A percentile compares a stretch with the other conserved stretches of the same genome.
Evolutionary conservation across 163 green algal species (phyloP).

Genomic region (Trebouxia gelatinosa): DNA sequence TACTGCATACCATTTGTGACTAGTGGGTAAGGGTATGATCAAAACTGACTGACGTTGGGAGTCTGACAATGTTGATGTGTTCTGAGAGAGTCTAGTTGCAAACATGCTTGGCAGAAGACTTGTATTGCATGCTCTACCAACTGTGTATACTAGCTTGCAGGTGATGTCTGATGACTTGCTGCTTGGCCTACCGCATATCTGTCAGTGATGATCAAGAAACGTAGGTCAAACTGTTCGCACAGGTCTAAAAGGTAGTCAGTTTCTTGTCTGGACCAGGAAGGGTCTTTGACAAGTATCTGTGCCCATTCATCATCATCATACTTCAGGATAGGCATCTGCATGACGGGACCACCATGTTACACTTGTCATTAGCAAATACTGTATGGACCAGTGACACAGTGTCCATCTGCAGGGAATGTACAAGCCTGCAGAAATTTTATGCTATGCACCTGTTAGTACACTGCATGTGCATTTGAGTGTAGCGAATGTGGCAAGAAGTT

Average conservation of each 20-base stretch:
- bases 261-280: conserved; percentile 80
- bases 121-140: background rate
- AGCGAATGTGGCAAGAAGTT: background rate
- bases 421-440: background rate
- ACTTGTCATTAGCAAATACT: background rate
- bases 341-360: background rate
- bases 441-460: background rate
- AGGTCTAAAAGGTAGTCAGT: conserved; percentile 94
- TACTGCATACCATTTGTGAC: conserved; percentile 55
- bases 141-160: background rate
- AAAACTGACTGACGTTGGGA: too few relatives aligned
- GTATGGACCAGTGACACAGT: too few relatives aligned
- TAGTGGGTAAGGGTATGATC: too few relatives aligned
- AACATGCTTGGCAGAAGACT: too few relatives aligned
- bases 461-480: background rate
- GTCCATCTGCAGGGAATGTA: background rate
- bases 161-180: background rate
- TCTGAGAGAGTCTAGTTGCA: too few relatives aligned
- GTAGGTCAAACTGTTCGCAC: conserved; percentile 77
- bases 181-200: conserved; percentile 68
- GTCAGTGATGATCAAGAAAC: conserved; percentile 88
- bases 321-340: conserved; percentile 53
- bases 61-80: too few relatives aligned
- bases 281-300: conserved; percentile 57
- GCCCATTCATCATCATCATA: conserved; percentile 92